A percentile compares a stretch with the other conserved stretches of the same genome.
Conservation (phyloP, 2,329 filamentous ascomycete species). For the Blastomyces emzantsi region DNA sequence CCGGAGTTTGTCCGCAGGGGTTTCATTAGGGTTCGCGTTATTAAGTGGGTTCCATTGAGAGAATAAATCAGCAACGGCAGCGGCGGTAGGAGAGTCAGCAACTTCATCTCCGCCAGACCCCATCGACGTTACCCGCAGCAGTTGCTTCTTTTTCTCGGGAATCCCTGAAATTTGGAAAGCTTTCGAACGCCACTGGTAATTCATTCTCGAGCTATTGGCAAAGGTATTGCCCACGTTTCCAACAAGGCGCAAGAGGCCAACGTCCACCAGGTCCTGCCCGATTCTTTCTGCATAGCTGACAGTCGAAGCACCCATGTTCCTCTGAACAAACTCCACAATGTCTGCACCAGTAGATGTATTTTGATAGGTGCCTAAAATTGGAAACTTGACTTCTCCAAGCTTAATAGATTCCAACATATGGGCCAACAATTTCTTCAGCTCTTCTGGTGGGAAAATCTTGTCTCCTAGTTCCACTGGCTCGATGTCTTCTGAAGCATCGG, state of each 20-base stretch:
- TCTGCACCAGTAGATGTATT: constrained; percentile 88
- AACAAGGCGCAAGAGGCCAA: constrained; percentile 80
- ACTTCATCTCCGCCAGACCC: constrained; percentile 49
- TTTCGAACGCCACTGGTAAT: constrained; percentile 93
- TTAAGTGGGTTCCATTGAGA: constrained; percentile 89
- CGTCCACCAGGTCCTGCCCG: constrained; percentile 80
- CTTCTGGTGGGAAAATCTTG: constrained; percentile 71
- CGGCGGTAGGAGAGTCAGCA: constrained; percentile 70
- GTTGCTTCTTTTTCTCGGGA: constrained; percentile 71
- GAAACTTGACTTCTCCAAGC: constrained; percentile 84
- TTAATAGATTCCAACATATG: constrained; percentile 83
- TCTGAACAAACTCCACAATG: constrained; percentile 91
- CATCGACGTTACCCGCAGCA: constrained; percentile 66
- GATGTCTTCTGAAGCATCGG: constrained; percentile 60
- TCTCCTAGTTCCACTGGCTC: constrained; percentile 87
- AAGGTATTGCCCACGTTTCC: constrained; percentile 94
- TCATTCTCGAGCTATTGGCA: constrained; percentile 94
- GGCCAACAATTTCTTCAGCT: constrained; percentile 79
- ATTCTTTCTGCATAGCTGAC: constrained; percentile 89
- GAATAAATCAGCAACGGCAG: constrained; percentile 79
- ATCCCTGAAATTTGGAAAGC: constrained; percentile 81
- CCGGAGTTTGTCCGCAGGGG: constrained; percentile 72
- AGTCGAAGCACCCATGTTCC: constrained; percentile 71
- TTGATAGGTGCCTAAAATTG: constrained; percentile 87
- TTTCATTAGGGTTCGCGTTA: constrained; percentile 87